phyloP scores from a whole-genome alignment of 1,139 yeast species.

The Suhomyces atakaporum region DNA sequence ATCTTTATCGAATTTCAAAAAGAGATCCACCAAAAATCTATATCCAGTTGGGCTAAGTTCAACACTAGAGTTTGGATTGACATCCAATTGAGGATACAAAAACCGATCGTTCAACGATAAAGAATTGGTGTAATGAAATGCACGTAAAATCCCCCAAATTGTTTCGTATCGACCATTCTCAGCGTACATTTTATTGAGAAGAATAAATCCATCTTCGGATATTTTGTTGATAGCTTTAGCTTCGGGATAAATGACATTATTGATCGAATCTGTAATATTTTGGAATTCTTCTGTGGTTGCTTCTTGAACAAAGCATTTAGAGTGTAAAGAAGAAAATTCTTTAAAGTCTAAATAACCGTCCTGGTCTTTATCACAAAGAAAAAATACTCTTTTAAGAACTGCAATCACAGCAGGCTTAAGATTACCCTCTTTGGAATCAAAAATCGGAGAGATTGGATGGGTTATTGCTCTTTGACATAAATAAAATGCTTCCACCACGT shows the following conservation, averaged over 20 bases:
- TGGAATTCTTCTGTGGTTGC: conserved; percentile 31
- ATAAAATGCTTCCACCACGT: conserved; percentile 88
- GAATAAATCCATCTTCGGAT: conserved; percentile 72
- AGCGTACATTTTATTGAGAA: conserved; percentile 77
- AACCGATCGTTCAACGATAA: conserved; percentile 78
- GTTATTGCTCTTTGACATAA: conserved; percentile 89
- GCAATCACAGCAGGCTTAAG: conserved; percentile 74
- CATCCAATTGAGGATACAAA: conserved; percentile 75
- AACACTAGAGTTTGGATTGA: conserved; percentile 75
- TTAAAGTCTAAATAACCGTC: conserved; percentile 74
- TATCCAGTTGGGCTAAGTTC: conserved; percentile 95
- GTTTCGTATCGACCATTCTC: conserved; percentile 95
- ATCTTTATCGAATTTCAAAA: conserved; percentile 83
- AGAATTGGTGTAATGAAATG: conserved; percentile 90
- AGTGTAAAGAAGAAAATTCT: conserved; percentile 71
- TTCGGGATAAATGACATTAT: conserved; percentile 30
- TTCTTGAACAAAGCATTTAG: conserved; percentile 66
- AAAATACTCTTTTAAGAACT: conserved; percentile 81
- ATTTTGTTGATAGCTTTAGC: conserved; percentile 46
- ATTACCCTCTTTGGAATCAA: conserved; percentile 85
- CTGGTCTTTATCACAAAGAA: conserved; percentile 84
- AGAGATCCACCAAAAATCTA: conserved; percentile 84
- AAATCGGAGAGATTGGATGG: conserved; percentile 91
- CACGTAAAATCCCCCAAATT: conserved; percentile 87
- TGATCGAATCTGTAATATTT: conserved; percentile 30